Conservation (phyloP, 768 basidiomycete species). For the Thelephora ganbajun region DNA sequence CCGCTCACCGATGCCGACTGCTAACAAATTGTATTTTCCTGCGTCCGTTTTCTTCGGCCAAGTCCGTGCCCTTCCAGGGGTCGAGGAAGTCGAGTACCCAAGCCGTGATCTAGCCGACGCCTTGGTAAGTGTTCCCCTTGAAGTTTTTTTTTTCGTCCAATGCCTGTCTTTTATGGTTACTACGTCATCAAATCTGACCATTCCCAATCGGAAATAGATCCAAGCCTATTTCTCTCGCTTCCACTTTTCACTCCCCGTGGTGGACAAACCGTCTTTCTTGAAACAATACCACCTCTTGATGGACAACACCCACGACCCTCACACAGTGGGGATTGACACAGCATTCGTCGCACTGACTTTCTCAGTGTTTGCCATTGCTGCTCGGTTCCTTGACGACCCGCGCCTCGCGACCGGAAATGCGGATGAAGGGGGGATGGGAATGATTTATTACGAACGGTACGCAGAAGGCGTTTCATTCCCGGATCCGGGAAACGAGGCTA, state of each 20-base stretch:
- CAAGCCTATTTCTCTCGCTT: conserved; percentile 78
- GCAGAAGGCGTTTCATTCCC: conserved; percentile 10
- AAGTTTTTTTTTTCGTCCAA: conserved; percentile 1
- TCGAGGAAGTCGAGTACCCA: conserved; percentile 82
- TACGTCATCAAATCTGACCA: conserved; percentile 8
- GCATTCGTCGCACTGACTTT: conserved; percentile 75
- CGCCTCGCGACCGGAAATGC: conserved; percentile 33
- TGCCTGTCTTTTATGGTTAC: not conserved
- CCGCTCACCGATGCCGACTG: conserved; percentile 61
- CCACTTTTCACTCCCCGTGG: conserved; percentile 78
- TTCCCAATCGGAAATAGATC: conserved; percentile 35
- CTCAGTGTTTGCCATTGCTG: conserved; percentile 83
- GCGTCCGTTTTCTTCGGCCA: conserved; percentile 81
- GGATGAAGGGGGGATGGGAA: conserved; percentile 78
- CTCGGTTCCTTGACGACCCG: conserved; percentile 62
- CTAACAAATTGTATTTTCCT: conserved; percentile 80
- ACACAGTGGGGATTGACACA: conserved; percentile 43
- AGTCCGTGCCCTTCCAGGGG: conserved; percentile 64
- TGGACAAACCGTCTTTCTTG: conserved; percentile 79
- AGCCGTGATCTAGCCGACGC: conserved; percentile 78
- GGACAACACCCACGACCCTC: conserved; percentile 44
- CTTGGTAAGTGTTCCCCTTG: conserved; percentile 43
- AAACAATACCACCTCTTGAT: conserved; percentile 58
- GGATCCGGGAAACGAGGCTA: not conserved
- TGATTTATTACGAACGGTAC: conserved; percentile 82